A percentile compares a stretch with the other conserved stretches of the same genome.
Conservation (phyloP, 345 rosid species). For the Rhizophora apiculata region DNA sequence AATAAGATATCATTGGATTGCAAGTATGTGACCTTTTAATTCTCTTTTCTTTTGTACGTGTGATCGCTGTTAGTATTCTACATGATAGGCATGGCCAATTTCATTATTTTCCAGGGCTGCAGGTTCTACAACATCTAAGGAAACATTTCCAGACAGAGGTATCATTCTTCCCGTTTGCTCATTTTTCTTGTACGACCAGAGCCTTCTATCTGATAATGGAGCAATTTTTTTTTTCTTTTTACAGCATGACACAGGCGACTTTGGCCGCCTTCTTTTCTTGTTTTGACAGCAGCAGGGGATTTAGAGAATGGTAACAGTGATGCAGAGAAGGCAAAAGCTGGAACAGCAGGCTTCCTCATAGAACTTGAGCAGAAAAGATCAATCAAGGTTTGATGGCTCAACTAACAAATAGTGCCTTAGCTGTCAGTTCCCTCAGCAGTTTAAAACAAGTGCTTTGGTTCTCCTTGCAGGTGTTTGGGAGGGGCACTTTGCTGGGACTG, state of each 20-base stretch:
- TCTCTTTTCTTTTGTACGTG: neutral
- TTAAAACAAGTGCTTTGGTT: neutral
- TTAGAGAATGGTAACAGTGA: conserved; percentile 32
- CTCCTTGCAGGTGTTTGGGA: conserved; percentile 64
- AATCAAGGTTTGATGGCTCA: conserved; percentile 54
- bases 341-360: conserved; percentile 59
- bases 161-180: neutral
- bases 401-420: neutral
- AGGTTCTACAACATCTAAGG: conserved; percentile 20
- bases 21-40: conserved; percentile 32
- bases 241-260: neutral
- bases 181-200: neutral
- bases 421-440: neutral
- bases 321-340: conserved; percentile 42
- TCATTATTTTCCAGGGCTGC: conserved; percentile 26
- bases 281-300: conserved; percentile 30
- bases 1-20: conserved; percentile 24
- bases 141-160: conserved; percentile 32
- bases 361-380: conserved; percentile 71
- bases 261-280: neutral
- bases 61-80: too few species aligned
- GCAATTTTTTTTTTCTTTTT: neutral
- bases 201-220: neutral
- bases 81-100: neutral
- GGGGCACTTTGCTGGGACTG: conserved; percentile 60